Evolutionary conservation across 345 rosid species (phyloP).

Genomic region (Lepidium africanum): DNA sequence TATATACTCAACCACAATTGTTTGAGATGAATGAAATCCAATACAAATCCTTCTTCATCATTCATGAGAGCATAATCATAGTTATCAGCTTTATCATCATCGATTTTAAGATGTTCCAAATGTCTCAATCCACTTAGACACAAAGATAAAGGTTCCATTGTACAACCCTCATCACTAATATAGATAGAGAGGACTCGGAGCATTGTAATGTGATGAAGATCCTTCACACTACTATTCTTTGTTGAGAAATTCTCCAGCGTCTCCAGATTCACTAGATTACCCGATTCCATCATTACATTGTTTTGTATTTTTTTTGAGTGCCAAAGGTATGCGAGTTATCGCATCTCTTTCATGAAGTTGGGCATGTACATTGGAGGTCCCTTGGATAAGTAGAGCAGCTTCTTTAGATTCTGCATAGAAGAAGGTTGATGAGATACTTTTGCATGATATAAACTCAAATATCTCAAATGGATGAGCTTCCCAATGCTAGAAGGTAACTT

Average conservation of each 20-base stretch:
- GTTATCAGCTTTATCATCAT: neutral
- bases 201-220: neutral
- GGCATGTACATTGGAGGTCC: neutral
- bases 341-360: neutral
- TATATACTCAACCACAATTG: conserved; percentile 1
- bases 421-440: neutral
- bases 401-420: neutral
- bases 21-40: neutral
- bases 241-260: neutral
- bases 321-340: neutral
- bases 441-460: neutral
- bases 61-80: too few species aligned
- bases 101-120: neutral
- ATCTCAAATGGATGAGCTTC: conserved; percentile 26
- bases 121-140: neutral
- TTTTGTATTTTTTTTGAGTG: neutral
- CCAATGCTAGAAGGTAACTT: conserved; percentile 19
- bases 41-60: neutral
- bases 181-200: neutral
- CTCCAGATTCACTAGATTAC: neutral
- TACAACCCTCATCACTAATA: neutral
- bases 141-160: neutral
- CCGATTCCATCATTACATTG: neutral
- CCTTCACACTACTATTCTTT: neutral
- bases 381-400: neutral